phyloP scores from a whole-genome alignment of 139 green algal species.

The Pseudopediastrum boryanum region DNA sequence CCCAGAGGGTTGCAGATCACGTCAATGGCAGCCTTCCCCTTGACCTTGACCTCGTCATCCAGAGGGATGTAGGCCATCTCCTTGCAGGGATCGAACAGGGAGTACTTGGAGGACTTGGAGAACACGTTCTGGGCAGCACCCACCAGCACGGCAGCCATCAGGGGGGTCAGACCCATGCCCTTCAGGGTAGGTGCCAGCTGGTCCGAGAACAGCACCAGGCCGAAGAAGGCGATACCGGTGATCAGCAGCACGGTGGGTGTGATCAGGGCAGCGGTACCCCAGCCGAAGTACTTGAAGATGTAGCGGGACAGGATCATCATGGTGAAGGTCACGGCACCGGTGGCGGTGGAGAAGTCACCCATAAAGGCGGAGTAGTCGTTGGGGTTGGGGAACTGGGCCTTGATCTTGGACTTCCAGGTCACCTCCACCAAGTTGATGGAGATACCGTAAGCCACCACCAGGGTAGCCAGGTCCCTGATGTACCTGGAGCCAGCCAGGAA shows the following conservation, averaged over 20 bases:
- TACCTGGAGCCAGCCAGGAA: constrained; percentile 95
- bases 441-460: constrained; percentile 98
- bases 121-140: constrained; percentile 99
- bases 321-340: constrained; percentile 92
- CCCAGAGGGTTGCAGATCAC: constrained; percentile 99
- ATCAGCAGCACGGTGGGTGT: constrained; percentile 96
- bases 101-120: constrained; percentile 98
- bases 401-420: constrained; percentile 99
- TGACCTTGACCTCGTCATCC: constrained; percentile 90
- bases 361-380: constrained; percentile 96
- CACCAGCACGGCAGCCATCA: constrained; percentile 95
- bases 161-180: constrained; percentile 86
- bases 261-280: constrained; percentile 95
- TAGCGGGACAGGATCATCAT: constrained; percentile 96
- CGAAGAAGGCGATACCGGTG: constrained; percentile 96
- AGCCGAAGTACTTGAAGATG: constrained; percentile 98
- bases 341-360: constrained; percentile 86
- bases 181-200: constrained; percentile 82
- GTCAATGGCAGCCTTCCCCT: constrained; percentile 99
- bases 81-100: constrained; percentile 99
- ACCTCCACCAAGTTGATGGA: constrained; percentile 99
- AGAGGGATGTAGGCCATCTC: constrained; percentile 99
- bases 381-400: constrained; percentile 98
- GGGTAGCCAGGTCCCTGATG: constrained; percentile 94
- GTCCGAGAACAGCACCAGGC: constrained; percentile 87